phyloP scores from a whole-genome alignment of 2,329 filamentous ascomycete genomes.

The Alternaria rosae region DNA sequence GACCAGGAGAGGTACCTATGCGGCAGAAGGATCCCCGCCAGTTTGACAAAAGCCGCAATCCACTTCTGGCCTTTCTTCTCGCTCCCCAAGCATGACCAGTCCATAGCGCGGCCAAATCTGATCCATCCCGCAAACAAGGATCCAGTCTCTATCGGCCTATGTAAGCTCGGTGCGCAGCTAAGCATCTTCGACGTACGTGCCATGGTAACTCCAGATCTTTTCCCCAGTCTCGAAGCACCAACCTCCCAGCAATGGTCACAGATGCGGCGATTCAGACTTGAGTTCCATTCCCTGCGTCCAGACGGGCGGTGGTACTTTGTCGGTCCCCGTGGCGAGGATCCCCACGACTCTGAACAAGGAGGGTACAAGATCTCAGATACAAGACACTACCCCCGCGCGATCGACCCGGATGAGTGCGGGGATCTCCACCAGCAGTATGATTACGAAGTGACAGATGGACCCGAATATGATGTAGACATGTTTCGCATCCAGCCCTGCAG shows the following conservation, averaged over 20 bases:
- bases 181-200: slow-evolving; percentile 17
- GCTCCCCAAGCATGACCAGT: slow-evolving; percentile 11
- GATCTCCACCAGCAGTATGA: neutral
- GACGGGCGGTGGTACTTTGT: slow-evolving; percentile 24
- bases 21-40: slow-evolving; percentile 14
- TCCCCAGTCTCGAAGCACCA: slow-evolving; percentile 13
- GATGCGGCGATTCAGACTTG: slow-evolving; percentile 21
- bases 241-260: slow-evolving; percentile 16
- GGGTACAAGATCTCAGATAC: slow-evolving; percentile 19
- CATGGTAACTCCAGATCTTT: slow-evolving; percentile 15
- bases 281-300: slow-evolving; percentile 22
- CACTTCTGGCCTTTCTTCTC: slow-evolving; percentile 19
- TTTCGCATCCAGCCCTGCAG: slow-evolving; percentile 19
- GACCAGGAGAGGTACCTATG: slow-evolving; percentile 16
- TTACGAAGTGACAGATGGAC: neutral
- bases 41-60: slow-evolving; percentile 14
- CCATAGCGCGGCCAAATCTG: slow-evolving; percentile 15
- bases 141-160: slow-evolving; percentile 14
- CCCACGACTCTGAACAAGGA: slow-evolving; percentile 22
- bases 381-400: slow-evolving; percentile 14
- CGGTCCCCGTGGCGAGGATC: slow-evolving; percentile 18
- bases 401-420: slow-evolving; percentile 8
- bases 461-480: slow-evolving; percentile 15
- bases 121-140: slow-evolving; percentile 20
- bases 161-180: slow-evolving; percentile 16